phyloP scores from a whole-genome alignment of 1,284 basidiomycete genomes.

The Mrakiaceae sp. region DNA sequence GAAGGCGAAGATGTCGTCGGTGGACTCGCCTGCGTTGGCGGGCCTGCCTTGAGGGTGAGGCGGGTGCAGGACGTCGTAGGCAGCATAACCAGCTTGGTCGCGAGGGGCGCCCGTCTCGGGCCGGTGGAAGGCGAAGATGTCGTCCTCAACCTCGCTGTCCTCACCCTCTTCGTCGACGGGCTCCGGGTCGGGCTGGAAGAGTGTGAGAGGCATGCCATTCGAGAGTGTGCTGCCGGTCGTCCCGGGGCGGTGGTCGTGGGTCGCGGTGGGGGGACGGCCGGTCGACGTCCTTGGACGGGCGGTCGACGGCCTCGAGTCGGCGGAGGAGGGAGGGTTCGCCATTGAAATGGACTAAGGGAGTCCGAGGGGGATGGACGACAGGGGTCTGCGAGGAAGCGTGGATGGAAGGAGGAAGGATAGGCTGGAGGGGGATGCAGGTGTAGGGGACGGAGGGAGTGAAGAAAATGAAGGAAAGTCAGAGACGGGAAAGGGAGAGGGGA shows the following conservation, averaged over 20 bases:
- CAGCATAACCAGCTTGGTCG: neutral
- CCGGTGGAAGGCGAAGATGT: slow-evolving; percentile 32
- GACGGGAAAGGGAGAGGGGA: no score
- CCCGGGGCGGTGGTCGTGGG: no score
- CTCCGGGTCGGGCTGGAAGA: slow-evolving; percentile 27
- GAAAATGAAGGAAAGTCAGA: no score
- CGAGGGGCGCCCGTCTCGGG: slow-evolving; percentile 28
- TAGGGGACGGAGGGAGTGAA: no score
- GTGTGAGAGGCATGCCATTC: slow-evolving; percentile 25
- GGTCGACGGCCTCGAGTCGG: neutral
- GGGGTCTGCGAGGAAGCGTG: no score
- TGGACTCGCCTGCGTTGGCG: slow-evolving; percentile 9
- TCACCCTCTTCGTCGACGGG: slow-evolving; percentile 23
- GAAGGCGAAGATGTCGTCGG: neutral
- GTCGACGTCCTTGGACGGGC: neutral
- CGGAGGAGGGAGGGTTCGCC: neutral
- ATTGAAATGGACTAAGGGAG: no score
- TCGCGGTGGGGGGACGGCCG: no score
- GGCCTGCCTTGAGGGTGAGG: neutral
- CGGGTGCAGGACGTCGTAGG: neutral
- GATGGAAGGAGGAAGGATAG: no score
- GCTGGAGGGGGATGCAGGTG: no score
- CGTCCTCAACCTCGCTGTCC: slow-evolving; percentile 22
- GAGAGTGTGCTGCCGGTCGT: no score
- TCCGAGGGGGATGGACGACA: no score